Base-by-base conservation (phyloP, 2,329 filamentous ascomycete genomes). In the Trichoderma aggressivum region DNA sequence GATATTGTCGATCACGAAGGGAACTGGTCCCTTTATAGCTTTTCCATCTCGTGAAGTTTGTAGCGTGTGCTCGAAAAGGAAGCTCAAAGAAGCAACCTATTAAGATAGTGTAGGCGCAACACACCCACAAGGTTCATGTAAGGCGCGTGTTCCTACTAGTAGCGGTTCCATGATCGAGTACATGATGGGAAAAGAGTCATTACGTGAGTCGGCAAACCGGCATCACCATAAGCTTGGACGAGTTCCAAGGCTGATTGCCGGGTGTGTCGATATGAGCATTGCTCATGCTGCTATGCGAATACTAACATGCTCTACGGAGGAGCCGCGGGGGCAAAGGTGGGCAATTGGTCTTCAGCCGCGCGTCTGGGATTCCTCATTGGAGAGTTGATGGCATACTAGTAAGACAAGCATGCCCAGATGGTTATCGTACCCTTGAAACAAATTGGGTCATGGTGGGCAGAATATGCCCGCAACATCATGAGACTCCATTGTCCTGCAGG, bases 11-110 rank as follows among this genome's bases (percentile, higher is more conserved):
- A 69, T 61, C 56, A 50, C 24, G 66, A 26, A 34, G 56, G 34
- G 39, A 11, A n/a, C 8, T 58, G 34, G 39, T 60, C 66, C 53
- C 66, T 69, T 69, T 69, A 69, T 69, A 69, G 7, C 18, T 53
- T 21, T 36, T 32, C 3, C 21, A 7, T 61, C 30, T 36, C 39
- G 47, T 34, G 21, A 32, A 10, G 34, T 36, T 53, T 32, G 3
- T 3, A 12, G n/a, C 10, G 24, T n/a, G 11, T 53, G 16, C 66
- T 69, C 8, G 16, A 60, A 69, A 36, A 18, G 66, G 66, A 69
- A 69, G 66, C 21, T 61, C 55, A 39, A 50, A 60, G 7, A 61
- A 7, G 26, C 7, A 26, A 39, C 2, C 3, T 28, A 39, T 56
- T 24, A 21, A 16, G 21, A 61, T 56, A 53, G 47, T 61, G 26